Evolutionary conservation across 345 rosid species (phyloP).

Genomic region (Lepidium aucheri): DNA sequence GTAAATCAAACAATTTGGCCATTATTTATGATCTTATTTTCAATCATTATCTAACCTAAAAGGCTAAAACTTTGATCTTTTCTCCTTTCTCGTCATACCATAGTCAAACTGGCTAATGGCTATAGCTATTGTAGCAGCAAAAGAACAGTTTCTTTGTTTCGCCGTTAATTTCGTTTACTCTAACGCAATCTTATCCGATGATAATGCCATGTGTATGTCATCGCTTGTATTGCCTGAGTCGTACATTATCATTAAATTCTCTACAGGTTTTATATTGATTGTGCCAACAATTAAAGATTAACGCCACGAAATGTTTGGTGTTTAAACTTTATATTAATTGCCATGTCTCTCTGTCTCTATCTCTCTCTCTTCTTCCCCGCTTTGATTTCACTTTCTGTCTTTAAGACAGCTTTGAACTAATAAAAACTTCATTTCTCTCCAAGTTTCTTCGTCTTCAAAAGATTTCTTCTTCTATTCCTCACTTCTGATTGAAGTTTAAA

Average conservation of each 20-base stretch:
- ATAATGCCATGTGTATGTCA: slow-evolving; percentile 5
- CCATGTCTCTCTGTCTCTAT: slow-evolving; percentile 5
- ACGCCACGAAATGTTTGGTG: not conserved
- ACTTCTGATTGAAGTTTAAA: not conserved
- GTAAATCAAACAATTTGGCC: not conserved
- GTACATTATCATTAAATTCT: slow-evolving; percentile 5
- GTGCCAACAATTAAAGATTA: slow-evolving; percentile 14
- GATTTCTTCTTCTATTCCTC: not conserved
- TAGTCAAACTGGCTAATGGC: not conserved
- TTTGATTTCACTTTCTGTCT: not conserved
- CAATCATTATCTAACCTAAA: not conserved
- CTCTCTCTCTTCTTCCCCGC: slow-evolving; percentile 3
- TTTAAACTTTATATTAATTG: not conserved
- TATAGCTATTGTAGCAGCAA: not conserved
- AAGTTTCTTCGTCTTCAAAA: not conserved
- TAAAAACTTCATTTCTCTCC: not conserved
- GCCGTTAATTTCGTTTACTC: slow-evolving; percentile 13
- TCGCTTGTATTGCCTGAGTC: not conserved
- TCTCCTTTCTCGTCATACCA: not conserved
- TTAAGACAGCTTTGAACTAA: slow-evolving; percentile 13
- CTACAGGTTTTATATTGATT: not conserved
- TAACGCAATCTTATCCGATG: not conserved
- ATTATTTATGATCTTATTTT: not conserved
- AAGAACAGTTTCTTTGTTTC: not conserved
- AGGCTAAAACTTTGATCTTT: not conserved